These are phyloP conservation scores for Tulasnella sp. DNA, from an alignment of 768 basidiomycete species.

Conservation along the genomic window DNA sequence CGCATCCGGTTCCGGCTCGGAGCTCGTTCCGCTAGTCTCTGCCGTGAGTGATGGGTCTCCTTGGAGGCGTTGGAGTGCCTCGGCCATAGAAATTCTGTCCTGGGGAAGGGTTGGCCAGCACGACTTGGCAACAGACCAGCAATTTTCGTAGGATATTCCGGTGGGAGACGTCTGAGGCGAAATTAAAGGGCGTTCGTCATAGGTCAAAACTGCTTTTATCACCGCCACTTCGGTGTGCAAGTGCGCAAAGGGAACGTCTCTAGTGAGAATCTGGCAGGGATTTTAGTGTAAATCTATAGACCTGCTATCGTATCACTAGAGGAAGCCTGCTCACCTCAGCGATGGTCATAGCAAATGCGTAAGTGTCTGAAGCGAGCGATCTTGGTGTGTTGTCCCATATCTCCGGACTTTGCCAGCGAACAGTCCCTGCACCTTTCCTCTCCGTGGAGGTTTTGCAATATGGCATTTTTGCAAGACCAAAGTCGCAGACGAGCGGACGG, in stretches of 20 bases:
- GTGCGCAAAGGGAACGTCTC: background rate
- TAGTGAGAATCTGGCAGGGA: background rate
- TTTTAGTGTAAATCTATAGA: background rate
- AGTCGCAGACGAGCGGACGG: background rate
- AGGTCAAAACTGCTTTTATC: background rate
- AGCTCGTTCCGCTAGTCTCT: background rate
- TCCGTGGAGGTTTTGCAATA: background rate
- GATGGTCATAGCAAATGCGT: conserved; percentile 8
- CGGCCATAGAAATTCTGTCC: background rate
- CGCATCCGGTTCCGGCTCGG: no score
- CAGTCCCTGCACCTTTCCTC: background rate
- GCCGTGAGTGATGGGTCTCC: background rate
- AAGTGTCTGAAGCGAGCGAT: background rate
- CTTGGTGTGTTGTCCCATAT: background rate
- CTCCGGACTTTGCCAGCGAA: conserved; percentile 7
- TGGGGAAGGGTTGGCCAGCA: background rate
- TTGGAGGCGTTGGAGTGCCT: background rate
- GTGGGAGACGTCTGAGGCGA: background rate
- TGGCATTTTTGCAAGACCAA: background rate
- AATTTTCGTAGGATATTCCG: background rate
- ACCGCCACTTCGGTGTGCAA: background rate
- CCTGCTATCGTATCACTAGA: no score
- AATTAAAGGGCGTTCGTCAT: background rate
- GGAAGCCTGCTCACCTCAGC: background rate
- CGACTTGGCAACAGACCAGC: background rate